phyloP scores from a whole-genome alignment of 2,329 filamentous ascomycete species.

The Coniochaeta hoffmannii region DNA sequence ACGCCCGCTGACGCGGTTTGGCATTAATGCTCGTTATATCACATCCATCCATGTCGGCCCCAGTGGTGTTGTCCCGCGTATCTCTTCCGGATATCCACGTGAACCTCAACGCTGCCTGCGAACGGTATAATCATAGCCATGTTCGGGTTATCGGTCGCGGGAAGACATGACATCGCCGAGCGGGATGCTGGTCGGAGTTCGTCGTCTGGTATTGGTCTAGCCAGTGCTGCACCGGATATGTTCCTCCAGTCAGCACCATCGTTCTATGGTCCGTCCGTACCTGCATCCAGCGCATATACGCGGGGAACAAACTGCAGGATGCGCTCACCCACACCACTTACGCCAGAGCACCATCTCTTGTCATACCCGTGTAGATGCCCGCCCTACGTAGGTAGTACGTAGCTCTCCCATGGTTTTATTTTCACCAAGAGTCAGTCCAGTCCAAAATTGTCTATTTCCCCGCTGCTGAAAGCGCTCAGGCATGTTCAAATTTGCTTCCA shows the following conservation, averaged over 20 bases:
- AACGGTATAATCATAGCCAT: too few species aligned
- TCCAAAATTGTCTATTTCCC: too few species aligned
- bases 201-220: neutral
- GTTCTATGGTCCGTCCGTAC: neutral
- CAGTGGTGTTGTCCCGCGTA: neutral
- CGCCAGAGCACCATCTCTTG: too few species aligned
- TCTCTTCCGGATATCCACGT: neutral
- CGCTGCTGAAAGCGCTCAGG: too few species aligned
- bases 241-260: neutral
- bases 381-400: too few species aligned
- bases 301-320: neutral
- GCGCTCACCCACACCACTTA: neutral
- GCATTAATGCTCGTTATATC: neutral
- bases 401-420: neutral
- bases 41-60: neutral
- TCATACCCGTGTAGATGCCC: too few species aligned
- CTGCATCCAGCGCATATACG: neutral
- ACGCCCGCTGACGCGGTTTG: neutral
- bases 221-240: neutral
- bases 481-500: too few species aligned
- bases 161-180: neutral
- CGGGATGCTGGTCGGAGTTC: neutral
- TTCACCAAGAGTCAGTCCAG: neutral
- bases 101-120: neutral
- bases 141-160: neutral